These are phyloP conservation scores for Vigna trinervia DNA, from an alignment of 306 rosid species.

Conservation along the genomic window DNA sequence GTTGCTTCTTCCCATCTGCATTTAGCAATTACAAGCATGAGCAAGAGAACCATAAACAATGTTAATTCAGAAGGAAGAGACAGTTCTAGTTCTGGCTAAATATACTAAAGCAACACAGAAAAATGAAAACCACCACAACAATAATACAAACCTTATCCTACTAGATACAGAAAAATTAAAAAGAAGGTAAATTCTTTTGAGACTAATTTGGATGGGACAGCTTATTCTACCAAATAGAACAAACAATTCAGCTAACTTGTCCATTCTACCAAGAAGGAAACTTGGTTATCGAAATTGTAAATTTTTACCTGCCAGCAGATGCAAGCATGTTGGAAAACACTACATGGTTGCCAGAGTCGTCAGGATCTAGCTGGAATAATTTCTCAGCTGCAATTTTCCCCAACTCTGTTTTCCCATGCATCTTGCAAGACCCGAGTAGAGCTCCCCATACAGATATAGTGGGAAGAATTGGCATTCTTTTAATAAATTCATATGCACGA, in stretches of 20 bases:
- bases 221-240: conserved; percentile 10
- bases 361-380: conserved; percentile 81
- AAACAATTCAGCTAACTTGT: background rate
- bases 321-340: conserved; percentile 87
- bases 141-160: background rate
- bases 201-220: background rate
- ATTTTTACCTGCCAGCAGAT: conserved; percentile 76
- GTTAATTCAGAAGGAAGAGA: conserved; percentile 11
- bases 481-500: conserved; percentile 73
- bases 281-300: conserved; percentile 19
- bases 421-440: conserved; percentile 79
- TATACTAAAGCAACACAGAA: conserved; percentile 19
- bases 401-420: conserved; percentile 70
- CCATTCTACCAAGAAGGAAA: background rate
- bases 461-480: conserved; percentile 71
- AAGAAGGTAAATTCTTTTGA: background rate
- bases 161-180: conserved; percentile 4
- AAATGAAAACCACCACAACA: conserved; percentile 18
- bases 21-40: conserved; percentile 30
- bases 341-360: conserved; percentile 89
- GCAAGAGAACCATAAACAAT: conserved; percentile 28
- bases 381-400: conserved; percentile 84
- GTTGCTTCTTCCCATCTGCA: conserved; percentile 97
- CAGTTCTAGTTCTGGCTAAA: background rate
- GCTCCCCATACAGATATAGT: conserved; percentile 92